phyloP scores from a whole-genome alignment of 176 grass and related monocot genomes.

The Triticum monococcum region DNA sequence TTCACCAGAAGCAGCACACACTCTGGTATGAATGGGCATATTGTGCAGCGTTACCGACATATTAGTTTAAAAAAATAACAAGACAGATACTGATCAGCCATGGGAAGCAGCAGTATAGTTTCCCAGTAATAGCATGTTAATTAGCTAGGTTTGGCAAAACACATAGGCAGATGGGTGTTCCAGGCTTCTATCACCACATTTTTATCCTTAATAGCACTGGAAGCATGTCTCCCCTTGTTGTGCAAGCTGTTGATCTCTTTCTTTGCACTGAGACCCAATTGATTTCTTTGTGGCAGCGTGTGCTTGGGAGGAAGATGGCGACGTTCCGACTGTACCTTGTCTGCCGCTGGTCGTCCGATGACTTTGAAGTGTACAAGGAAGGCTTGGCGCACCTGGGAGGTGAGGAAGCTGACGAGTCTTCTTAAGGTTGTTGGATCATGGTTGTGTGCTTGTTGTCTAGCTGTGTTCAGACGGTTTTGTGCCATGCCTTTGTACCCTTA shows the following conservation, averaged over 20 bases:
- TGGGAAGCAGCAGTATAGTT: neutral
- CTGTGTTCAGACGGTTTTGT: slow-evolving; percentile 19
- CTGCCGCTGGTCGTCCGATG: slow-evolving; percentile 65
- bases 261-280: slow-evolving; percentile 4
- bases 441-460: slow-evolving; percentile 7
- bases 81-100: neutral
- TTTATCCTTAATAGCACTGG: neutral
- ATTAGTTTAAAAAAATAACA: neutral
- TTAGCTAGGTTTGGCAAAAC: neutral
- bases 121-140: neutral
- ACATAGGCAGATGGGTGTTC: neutral
- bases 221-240: neutral
- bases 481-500: slow-evolving; percentile 5
- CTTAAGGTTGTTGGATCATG: slow-evolving; percentile 29
- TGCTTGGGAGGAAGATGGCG: slow-evolving; percentile 78
- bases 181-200: neutral
- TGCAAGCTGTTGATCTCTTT: neutral
- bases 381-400: slow-evolving; percentile 44
- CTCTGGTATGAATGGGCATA: slow-evolving; percentile 54
- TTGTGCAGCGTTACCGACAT: neutral
- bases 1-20: slow-evolving; percentile 80
- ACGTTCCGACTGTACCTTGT: slow-evolving; percentile 81
- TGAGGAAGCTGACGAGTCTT: slow-evolving; percentile 51
- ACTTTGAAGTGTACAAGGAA: slow-evolving; percentile 83
- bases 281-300: slow-evolving; percentile 39